These are phyloP conservation scores for Chlamydomonas sp. DNA, from an alignment of 139 green algal genomes.

Conservation along the genomic window DNA sequence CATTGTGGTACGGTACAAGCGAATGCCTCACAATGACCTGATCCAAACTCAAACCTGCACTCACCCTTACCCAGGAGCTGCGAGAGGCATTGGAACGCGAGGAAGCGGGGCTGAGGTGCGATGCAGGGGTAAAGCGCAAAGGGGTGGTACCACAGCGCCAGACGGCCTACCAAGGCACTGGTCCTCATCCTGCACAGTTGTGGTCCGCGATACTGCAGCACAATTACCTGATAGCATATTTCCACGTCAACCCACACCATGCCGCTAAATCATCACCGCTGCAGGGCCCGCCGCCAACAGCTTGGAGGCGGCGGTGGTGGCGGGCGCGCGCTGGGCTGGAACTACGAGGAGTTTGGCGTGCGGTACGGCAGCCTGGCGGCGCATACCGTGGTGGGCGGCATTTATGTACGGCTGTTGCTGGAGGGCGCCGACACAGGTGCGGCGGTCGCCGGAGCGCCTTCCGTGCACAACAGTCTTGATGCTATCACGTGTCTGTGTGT, in stretches of 20 bases:
- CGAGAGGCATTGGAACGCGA: slow-evolving; percentile 85
- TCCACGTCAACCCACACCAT: not conserved
- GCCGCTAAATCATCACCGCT: not conserved
- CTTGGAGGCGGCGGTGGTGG: not conserved
- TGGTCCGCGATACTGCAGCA: not conserved
- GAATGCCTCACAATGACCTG: too few relatives aligned
- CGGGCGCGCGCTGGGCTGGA: slow-evolving; percentile 70
- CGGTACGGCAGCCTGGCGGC: slow-evolving; percentile 70
- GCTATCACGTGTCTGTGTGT: too few relatives aligned
- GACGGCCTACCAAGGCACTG: too few relatives aligned
- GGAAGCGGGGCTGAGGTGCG: slow-evolving; percentile 60
- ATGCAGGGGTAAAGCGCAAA: not conserved
- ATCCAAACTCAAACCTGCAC: not conserved
- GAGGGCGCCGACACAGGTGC: slow-evolving; percentile 67
- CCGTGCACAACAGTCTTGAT: too few relatives aligned
- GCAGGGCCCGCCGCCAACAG: slow-evolving; percentile 46
- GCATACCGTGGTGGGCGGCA: slow-evolving; percentile 85
- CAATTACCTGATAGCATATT: not conserved
- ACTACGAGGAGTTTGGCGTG: slow-evolving; percentile 88
- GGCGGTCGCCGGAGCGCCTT: not conserved
- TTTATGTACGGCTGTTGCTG: slow-evolving; percentile 91
- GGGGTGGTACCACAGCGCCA: not conserved
- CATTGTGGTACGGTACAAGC: too few relatives aligned
- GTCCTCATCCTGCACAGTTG: too few relatives aligned
- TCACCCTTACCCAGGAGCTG: slow-evolving; percentile 79